phyloP scores from a whole-genome alignment of 345 rosid genomes.

The Arabis alpina region DNA sequence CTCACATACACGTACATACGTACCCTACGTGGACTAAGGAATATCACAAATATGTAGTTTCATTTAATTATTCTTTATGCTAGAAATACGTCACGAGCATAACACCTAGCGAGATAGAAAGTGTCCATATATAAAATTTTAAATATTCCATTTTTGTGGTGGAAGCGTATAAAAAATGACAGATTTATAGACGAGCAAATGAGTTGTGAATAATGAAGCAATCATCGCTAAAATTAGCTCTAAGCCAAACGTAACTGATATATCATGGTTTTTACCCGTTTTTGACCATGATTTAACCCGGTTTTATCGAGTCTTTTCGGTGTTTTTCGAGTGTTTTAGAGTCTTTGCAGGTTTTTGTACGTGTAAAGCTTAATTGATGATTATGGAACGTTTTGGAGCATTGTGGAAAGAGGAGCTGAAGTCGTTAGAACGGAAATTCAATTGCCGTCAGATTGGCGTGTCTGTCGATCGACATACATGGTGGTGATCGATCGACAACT shows the following conservation, averaged over 20 bases:
- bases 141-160: neutral
- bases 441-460: too few species aligned
- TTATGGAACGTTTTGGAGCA: too few species aligned
- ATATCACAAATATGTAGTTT: conserved; percentile 11
- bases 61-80: neutral
- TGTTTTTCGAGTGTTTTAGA: too few species aligned
- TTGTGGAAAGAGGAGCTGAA: too few species aligned
- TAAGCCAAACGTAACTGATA: conserved; percentile 28
- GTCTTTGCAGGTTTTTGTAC: too few species aligned
- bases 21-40: conserved; percentile 18
- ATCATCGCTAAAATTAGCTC: neutral
- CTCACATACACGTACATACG: conserved; percentile 12
- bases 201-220: neutral
- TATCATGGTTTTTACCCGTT: too few species aligned
- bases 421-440: too few species aligned
- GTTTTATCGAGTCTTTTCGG: too few species aligned
- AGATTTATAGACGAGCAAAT: neutral
- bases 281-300: too few species aligned
- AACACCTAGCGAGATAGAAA: neutral
- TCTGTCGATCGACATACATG: too few species aligned
- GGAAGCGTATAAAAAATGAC: conserved; percentile 17
- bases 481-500: too few species aligned
- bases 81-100: neutral
- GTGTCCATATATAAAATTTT: neutral
- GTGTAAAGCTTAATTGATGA: too few species aligned